Base-by-base conservation (phyloP, 306 rosid species). In the Chamaecrista fasciculata region DNA sequence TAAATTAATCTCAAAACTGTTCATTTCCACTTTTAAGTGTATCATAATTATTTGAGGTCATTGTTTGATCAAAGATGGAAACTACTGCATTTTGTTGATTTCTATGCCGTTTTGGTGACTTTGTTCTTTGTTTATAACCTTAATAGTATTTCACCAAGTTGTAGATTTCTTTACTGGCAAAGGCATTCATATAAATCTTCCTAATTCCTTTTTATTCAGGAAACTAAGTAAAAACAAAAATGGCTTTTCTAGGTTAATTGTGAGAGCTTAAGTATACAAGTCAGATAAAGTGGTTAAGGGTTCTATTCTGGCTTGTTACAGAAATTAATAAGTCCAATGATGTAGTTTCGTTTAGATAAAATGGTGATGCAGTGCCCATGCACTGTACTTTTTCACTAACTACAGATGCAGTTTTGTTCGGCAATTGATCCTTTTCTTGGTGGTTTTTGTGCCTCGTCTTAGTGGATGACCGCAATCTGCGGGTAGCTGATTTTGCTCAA, bases 391-490 rank as follows among this genome's bases (percentile, higher is more conserved):
- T 81, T 86, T 82, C 86, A 82, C 96, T 94, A 86, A 91, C 92
- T 68, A 86, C 87, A 84, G 84, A 86, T 94, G 99, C 99, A 94
- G 99, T 94, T 85, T 87, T 85, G 85, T 84, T 82, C 81, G 96
- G 91, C 88, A 79, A 94, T 91, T 94, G 97, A 94, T 86, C 90
- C 82, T 90, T 94, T 94, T 91, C 95, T 87, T 87, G 97, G 86
- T 94, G 99, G 91, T 91, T 91, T 90, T 80, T 91, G 93, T 88
- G 88, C 97, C 80, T 94, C 91, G 89, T 88, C 97, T 94, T 88
- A 94, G 99, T 94, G 99, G 99, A 94, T 94, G 99, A 94, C 97
- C 99, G 99, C 99, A 94, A 91, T 94, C 99, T 90, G 99, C 99
- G 97, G 99, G 94, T 91, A 88, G 99, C 97, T 82, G 99, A 91